Evolutionary conservation across 2,329 filamentous ascomycete genomes (phyloP), one percentile per base, ranked within the genome.

Genomic region (Furcasterigmium furcatum): DNA sequence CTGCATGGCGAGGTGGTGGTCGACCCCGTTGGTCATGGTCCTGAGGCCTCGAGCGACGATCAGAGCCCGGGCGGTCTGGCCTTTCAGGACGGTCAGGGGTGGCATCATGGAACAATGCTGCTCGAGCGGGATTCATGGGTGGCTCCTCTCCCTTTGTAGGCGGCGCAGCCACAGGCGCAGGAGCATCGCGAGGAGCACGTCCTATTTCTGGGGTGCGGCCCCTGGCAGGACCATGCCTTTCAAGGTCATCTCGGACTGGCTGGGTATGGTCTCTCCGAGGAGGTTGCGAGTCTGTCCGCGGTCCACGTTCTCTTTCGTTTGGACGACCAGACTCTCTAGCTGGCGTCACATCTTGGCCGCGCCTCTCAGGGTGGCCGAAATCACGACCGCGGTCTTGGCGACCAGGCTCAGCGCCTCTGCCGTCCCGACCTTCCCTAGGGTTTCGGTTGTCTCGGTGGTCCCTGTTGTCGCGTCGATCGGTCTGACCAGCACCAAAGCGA

Each of bases 61-160:
- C 46, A 14, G 42, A 38, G 25, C 50, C 44, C 5, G 44, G 35
- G 10, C 49, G 40, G 9, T 50, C 49, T 4, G 46, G 48, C n/a
- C 62, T 59, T 25, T 36, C 41, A 5, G 22, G 20, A 36, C 41
- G 41, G n/a, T 30, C 40, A 48, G 38, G 18, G 46, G 41, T 6
- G 50, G 48, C 66, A 32, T 58, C 60, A 16, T 65, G 55, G 43
- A 79, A 71, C 5, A 77, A 61, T 9, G 76, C 70, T 24, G 77
- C 75, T 46, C 79, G 70, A 43, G 79, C 76, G 2, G 79, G 77
- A 49, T 81, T 80, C 54, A 81, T 75, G 9, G 66, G 64, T 8
- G 76, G 74, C 10, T 76, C 78, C 16, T 64, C 58, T 10, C 63
- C 53, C 13, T 66, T 57, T 13, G 56, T 48, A n/a, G 57, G 51